phyloP scores from a whole-genome alignment of 106 monocot species.

The Dioscorea dumetorum region DNA sequence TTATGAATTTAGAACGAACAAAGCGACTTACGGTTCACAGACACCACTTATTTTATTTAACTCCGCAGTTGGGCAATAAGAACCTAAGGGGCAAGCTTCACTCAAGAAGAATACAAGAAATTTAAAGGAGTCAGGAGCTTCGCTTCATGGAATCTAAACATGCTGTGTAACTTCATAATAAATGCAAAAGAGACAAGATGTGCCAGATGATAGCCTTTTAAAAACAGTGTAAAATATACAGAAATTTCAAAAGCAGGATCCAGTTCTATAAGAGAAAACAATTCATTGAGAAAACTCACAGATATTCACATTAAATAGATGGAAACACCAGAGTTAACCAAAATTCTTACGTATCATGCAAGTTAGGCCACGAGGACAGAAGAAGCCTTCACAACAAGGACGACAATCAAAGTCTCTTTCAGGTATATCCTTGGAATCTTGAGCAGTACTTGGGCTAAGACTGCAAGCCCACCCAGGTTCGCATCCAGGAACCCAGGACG shows the following conservation, averaged over 20 bases:
- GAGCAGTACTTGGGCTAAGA: conserved; percentile 6
- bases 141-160: too few species aligned
- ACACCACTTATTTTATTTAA: conserved; percentile 42
- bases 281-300: too few species aligned
- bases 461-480: conserved; percentile 76
- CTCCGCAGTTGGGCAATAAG: conserved; percentile 47
- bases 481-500: conserved; percentile 56
- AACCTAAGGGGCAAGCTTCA: conserved; percentile 69
- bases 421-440: conserved; percentile 12
- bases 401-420: conserved; percentile 24
- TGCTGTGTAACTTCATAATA: too few species aligned
- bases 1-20: background rate
- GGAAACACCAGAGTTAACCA: background rate
- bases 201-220: too few species aligned
- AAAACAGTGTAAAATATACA: too few species aligned
- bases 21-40: conserved; percentile 64
- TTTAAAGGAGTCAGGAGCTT: too few species aligned
- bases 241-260: too few species aligned
- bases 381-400: conserved; percentile 67
- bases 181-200: too few species aligned
- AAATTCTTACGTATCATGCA: conserved; percentile 74
- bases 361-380: conserved; percentile 67
- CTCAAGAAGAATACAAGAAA: background rate
- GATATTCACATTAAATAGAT: too few species aligned
- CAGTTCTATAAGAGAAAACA: too few species aligned